phyloP scores from a whole-genome alignment of 768 basidiomycete genomes.

The Russula virescens region DNA sequence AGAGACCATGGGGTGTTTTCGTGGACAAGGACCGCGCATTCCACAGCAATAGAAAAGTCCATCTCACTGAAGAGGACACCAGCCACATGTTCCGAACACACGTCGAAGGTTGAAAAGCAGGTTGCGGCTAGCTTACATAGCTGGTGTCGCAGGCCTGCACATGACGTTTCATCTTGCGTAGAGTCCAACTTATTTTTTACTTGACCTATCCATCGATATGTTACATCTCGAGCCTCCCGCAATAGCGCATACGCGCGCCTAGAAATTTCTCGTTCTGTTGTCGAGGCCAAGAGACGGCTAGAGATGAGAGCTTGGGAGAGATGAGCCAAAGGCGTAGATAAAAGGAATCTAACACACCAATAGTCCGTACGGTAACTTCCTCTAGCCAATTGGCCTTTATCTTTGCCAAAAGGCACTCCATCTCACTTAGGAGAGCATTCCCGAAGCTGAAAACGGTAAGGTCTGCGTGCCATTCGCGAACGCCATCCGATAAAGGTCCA shows the following conservation, averaged over 20 bases:
- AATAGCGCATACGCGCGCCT: background rate
- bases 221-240: background rate
- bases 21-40: conserved; percentile 12
- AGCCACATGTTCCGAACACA: background rate
- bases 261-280: background rate
- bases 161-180: background rate
- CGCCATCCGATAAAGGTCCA: conserved; percentile 27
- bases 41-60: conserved; percentile 5
- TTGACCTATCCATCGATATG: conserved; percentile 1
- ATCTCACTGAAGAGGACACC: background rate
- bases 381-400: conserved; percentile 39
- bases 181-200: background rate
- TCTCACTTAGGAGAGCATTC: conserved; percentile 32
- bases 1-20: conserved; percentile 3
- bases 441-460: conserved; percentile 33
- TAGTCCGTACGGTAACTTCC: conserved; percentile 3
- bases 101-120: conserved; percentile 5
- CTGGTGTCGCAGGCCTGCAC: background rate
- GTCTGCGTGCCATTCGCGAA: conserved; percentile 38
- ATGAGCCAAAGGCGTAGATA: background rate
- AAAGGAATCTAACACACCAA: background rate
- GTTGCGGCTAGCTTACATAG: conserved; percentile 7
- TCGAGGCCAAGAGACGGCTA: conserved; percentile 1
- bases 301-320: background rate
- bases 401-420: conserved; percentile 32